Conservation (phyloP, 2,329 filamentous ascomycete species). For the Colletotrichum cereale region DNA sequence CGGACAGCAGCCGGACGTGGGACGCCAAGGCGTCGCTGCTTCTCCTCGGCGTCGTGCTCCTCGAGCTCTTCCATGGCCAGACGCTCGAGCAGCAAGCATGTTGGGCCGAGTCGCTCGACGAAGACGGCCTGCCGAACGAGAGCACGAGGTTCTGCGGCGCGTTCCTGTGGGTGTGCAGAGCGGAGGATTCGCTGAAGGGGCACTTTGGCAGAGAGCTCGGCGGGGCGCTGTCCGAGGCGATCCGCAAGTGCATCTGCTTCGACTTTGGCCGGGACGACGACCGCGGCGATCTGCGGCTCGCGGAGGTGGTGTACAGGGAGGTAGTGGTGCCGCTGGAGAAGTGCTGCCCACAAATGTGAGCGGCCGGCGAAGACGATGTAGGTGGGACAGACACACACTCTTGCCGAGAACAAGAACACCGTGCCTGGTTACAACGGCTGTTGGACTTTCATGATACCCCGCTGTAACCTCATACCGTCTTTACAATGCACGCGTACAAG, state of each 20-base stretch:
- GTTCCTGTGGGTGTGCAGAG: not conserved
- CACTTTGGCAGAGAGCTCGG: conserved; percentile 10
- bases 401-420: too few species aligned
- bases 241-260: conserved; percentile 8
- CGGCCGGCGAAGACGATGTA: not conserved
- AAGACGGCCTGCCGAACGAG: conserved; percentile 8
- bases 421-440: too few species aligned
- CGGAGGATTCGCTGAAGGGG: not conserved
- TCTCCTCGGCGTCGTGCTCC: not conserved
- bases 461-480: not conserved
- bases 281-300: conserved; percentile 10
- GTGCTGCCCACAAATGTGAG: conserved; percentile 16
- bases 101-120: conserved; percentile 21
- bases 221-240: not conserved
- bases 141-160: conserved; percentile 5
- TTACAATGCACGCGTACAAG: not conserved
- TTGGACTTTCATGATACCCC: too few species aligned
- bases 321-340: conserved; percentile 42
- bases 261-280: conserved; percentile 12
- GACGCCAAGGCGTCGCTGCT: conserved; percentile 19
- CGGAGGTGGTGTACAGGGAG: conserved; percentile 11
- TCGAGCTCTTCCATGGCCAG: conserved; percentile 21
- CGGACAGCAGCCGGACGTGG: not conserved
- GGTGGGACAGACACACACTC: not conserved
- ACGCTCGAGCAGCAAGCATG: conserved; percentile 32